Base-by-base conservation (phyloP, 352 stramenopile genomes). In the Phytophthora gonapodyides region DNA sequence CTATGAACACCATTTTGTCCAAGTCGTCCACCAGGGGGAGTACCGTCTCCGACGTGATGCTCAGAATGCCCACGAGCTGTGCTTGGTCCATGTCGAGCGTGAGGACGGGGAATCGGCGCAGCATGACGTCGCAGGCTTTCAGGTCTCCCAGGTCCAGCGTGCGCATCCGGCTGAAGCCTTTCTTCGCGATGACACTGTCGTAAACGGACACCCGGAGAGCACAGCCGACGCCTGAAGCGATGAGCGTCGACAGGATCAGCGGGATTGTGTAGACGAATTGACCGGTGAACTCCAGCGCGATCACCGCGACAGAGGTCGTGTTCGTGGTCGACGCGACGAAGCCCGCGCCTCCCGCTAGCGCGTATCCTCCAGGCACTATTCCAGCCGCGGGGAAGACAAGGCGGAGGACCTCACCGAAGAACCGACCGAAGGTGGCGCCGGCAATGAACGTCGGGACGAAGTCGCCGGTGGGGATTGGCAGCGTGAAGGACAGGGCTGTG, bases 271-370 rank as follows among this genome's bases (percentile, higher is more conserved):
- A 91, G 40, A 85, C 68, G 35, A 91, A 88, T 50, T 89, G 80
- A 1, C 82, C 80, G 5, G 80, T 89, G 47, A 91, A 82, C 49
- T 91, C 82, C 9, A 88, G 57, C 27, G 78, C 78, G 45, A 91
- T 91, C n/a, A 91, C 78, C 64, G 84, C 84, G 12, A 88, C 77
- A 0, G 81, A 91, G 8, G 90, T 71, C 3, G 85, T 89, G 48
- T 88, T 80, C 13, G 85, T 93, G 5, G 67, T 75, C 1, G 78
- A 62, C 3, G 72, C 80, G n/a, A 82, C 74, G 21, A 94, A 80
- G 4, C 78, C 71, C 9, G 82, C 83, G 6, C 71, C 85, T 31
- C 84, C 83, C 4, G 80, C 79, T 10, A 94, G 54, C 5, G 85
- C 83, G 54, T 93, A 94, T 21, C 78, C 80, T 6, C 84, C 84